Percentiles rank a stretch among this genome's conserved stretches.
Conservation (phyloP, 768 basidiomycete genomes). For the Sporobolomyces phaffii region DNA sequence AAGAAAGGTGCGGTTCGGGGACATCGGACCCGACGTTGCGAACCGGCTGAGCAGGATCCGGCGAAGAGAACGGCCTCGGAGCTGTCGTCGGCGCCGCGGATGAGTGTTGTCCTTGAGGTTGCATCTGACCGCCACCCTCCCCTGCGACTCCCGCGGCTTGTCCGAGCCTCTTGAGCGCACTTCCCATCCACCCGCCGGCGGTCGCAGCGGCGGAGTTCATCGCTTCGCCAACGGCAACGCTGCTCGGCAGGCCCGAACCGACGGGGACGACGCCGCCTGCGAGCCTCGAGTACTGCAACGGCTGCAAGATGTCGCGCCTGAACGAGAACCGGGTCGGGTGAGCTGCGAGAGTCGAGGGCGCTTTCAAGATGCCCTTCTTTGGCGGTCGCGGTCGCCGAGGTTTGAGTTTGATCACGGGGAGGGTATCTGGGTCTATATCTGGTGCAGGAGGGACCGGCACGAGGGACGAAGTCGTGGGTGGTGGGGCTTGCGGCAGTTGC, state of each 20-base stretch:
- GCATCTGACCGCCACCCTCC: background rate
- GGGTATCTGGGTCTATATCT: background rate
- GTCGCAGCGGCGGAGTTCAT: conserved; percentile 11
- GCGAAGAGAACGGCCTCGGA: too few species aligned
- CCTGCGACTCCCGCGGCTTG: conserved; percentile 8
- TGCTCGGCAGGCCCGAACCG: conserved; percentile 5
- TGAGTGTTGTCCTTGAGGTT: too few species aligned
- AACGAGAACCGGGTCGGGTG: conserved; percentile 37
- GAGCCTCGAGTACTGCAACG: conserved; percentile 21
- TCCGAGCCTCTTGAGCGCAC: conserved; percentile 18
- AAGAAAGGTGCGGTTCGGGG: background rate
- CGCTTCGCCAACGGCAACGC: conserved; percentile 4
- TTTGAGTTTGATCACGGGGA: conserved; percentile 7
- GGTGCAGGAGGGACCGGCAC: background rate
- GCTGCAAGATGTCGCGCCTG: conserved; percentile 38
- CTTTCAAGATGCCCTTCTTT: conserved; percentile 38
- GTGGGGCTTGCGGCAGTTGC: background rate
- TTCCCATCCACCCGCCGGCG: conserved; percentile 26
- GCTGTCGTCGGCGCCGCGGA: background rate
- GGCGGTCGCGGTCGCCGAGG: conserved; percentile 12
- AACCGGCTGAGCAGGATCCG: too few species aligned
- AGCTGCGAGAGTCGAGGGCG: conserved; percentile 19
- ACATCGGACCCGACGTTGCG: background rate
- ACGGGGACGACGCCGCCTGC: conserved; percentile 6
- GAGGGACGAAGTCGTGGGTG: background rate